Evolutionary conservation across 2,329 filamentous ascomycete genomes (phyloP).

Genomic region (Aspergillus viridinutans): DNA sequence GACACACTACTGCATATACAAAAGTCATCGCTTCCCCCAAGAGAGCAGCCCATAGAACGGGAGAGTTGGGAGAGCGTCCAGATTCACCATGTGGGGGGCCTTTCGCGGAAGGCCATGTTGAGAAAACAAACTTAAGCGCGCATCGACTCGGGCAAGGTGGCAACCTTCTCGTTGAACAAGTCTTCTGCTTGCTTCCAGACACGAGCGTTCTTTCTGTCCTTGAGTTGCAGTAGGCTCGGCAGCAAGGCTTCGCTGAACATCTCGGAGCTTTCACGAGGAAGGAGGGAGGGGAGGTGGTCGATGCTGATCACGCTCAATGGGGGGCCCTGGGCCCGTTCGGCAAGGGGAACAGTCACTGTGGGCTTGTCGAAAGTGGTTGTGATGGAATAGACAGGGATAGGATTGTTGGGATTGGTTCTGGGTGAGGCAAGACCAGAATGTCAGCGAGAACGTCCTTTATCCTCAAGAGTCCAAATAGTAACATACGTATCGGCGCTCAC

Average conservation of each 20-base stretch:
- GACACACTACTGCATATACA: not conserved
- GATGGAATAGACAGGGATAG: conserved; percentile 70
- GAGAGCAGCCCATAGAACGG: not conserved
- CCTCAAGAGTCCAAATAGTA: conserved; percentile 26
- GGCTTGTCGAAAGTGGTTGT: conserved; percentile 85
- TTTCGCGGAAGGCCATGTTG: not conserved
- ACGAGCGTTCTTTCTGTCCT: conserved; percentile 63
- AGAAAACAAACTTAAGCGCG: conserved; percentile 9
- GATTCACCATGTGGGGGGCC: not conserved
- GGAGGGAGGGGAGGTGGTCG: conserved; percentile 76
- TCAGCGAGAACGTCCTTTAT: not conserved
- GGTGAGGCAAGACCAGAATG: not conserved
- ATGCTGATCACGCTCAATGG: conserved; percentile 79
- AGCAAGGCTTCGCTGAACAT: conserved; percentile 75
- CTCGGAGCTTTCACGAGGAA: conserved; percentile 83
- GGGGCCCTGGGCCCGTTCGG: conserved; percentile 50
- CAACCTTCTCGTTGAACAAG: conserved; percentile 78
- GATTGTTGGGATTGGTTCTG: conserved; percentile 47
- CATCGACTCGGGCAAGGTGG: conserved; percentile 53
- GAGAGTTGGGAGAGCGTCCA: not conserved
- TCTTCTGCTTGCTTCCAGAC: conserved; percentile 87
- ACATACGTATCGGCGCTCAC: conserved; percentile 50
- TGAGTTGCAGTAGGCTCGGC: conserved; percentile 71
- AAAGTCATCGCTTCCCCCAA: not conserved
- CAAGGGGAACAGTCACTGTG: conserved; percentile 66